Conservation (phyloP, 2,329 filamentous ascomycete species). For the Botryotinia calthae region DNA sequence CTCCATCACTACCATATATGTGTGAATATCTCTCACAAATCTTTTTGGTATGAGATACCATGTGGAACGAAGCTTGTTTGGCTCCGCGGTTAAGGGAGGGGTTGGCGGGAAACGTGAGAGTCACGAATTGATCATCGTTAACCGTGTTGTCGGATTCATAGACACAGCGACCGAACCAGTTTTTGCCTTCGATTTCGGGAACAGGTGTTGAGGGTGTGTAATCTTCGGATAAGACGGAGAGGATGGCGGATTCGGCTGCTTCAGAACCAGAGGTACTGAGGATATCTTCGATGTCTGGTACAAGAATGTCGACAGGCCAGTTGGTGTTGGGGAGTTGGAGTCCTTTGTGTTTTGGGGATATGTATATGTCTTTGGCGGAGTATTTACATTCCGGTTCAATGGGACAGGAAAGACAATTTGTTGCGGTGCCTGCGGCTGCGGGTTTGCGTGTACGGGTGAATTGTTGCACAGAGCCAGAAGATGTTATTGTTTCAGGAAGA, state of each 20-base stretch:
- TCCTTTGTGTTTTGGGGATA: constrained; percentile 49
- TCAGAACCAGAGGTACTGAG: constrained; percentile 46
- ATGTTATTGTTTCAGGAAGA: constrained; percentile 65
- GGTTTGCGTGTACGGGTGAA: constrained; percentile 79
- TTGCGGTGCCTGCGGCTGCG: constrained; percentile 66
- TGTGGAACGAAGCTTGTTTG: constrained; percentile 88
- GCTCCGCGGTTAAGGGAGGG: constrained; percentile 47
- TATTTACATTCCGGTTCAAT: constrained; percentile 76
- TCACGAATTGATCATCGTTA: constrained; percentile 88
- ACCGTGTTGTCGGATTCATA: constrained; percentile 93
- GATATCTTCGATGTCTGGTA: constrained; percentile 85
- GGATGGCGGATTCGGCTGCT: constrained; percentile 49
- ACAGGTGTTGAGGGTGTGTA: constrained; percentile 52
- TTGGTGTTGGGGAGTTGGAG: constrained; percentile 63
- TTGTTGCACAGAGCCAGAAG: constrained; percentile 70
- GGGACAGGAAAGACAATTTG: constrained; percentile 82
- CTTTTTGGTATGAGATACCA: constrained; percentile 86
- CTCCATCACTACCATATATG: constrained; percentile 82
- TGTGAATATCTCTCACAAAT: constrained; percentile 83
- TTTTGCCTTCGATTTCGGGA: constrained; percentile 49
- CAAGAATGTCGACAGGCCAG: constrained; percentile 89
- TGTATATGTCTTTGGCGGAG: constrained; percentile 73
- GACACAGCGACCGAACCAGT: constrained; percentile 93
- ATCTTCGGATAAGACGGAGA: constrained; percentile 46
- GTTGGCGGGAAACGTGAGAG: constrained; percentile 65